These are phyloP conservation scores for Myochromella boudieri DNA, from an alignment of 768 basidiomycete species.

Conservation along the genomic window DNA sequence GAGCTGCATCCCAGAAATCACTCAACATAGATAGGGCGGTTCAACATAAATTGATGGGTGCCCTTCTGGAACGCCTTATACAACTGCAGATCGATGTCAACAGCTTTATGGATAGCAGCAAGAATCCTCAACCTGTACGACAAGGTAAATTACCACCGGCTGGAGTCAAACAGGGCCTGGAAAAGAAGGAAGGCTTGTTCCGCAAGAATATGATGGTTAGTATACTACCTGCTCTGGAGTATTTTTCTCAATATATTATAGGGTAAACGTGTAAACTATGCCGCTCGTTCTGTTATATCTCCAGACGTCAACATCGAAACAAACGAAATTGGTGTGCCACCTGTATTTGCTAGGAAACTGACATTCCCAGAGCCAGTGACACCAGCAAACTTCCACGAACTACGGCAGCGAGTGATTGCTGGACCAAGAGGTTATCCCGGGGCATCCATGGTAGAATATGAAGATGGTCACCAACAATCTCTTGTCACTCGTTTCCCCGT, in stretches of 20 bases:
- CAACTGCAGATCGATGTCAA: constrained; percentile 95
- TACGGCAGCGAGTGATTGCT: constrained; percentile 88
- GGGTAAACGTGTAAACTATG: constrained; percentile 99
- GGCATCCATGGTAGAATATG: constrained; percentile 91
- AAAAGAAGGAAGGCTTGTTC: constrained; percentile 99
- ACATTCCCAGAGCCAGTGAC: constrained; percentile 99
- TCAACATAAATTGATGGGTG: constrained; percentile 58
- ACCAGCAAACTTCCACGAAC: constrained; percentile 81
- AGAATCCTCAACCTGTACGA: constrained; percentile 84
- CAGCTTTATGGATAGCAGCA: constrained; percentile 94
- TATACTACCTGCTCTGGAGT: constrained; percentile 7
- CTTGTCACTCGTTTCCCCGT: constrained; percentile 49
- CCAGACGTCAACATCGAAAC: constrained; percentile 99
- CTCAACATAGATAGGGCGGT: constrained; percentile 49
- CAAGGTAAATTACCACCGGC: constrained; percentile 89
- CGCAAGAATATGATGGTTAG: constrained; percentile 98
- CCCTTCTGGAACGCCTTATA: constrained; percentile 77
- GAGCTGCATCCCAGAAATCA: constrained; percentile 58
- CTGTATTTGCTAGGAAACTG: constrained; percentile 93
- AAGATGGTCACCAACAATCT: constrained; percentile 87
- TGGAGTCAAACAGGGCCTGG: constrained; percentile 94
- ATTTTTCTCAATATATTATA: constrained; percentile 26
- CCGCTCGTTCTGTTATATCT: constrained; percentile 99
- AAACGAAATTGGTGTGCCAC: constrained; percentile 97
- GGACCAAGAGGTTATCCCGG: constrained; percentile 90